Conservation (phyloP, 768 basidiomycete species). For the Mycena alexandri region DNA sequence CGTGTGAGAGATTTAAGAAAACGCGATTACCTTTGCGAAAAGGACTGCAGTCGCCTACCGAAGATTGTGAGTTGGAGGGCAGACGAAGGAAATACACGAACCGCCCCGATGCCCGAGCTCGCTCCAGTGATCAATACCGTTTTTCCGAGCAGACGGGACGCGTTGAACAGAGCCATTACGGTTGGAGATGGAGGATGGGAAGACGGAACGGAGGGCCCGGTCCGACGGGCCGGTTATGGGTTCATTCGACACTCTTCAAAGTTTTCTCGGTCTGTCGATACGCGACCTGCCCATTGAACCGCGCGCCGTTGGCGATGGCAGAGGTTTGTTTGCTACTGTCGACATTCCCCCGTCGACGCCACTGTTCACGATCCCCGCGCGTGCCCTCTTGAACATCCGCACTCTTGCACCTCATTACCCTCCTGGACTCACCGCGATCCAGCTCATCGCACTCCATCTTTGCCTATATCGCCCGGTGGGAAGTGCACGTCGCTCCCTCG, state of each 20-base stretch:
- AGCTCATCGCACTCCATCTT: slow-evolving; percentile 87
- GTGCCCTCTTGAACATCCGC: slow-evolving; percentile 76
- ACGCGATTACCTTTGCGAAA: slow-evolving; percentile 81
- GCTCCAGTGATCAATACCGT: slow-evolving; percentile 92
- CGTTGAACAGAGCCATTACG: slow-evolving; percentile 84
- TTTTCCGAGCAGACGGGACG: slow-evolving; percentile 84
- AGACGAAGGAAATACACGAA: slow-evolving; percentile 51
- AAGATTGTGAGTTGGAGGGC: background rate
- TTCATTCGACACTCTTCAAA: background rate
- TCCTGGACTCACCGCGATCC: slow-evolving; percentile 67
- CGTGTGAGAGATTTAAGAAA: background rate
- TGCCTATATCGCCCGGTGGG: slow-evolving; percentile 65
- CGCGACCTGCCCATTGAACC: background rate
- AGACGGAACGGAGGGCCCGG: background rate
- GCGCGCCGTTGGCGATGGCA: slow-evolving; percentile 3
- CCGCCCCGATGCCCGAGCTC: slow-evolving; percentile 90
- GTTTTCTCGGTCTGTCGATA: slow-evolving; percentile 8
- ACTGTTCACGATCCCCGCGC: slow-evolving; percentile 79
- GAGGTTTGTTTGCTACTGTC: slow-evolving; percentile 28
- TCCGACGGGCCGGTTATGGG: background rate
- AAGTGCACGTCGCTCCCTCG: slow-evolving; percentile 38
- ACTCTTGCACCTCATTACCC: slow-evolving; percentile 78
- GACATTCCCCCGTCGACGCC: slow-evolving; percentile 61
- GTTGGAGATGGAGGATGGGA: too few relatives aligned
- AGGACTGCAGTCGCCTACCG: slow-evolving; percentile 85